Base-by-base conservation (phyloP, 2,329 filamentous ascomycete species). In the Colletotrichum echinochloae region DNA sequence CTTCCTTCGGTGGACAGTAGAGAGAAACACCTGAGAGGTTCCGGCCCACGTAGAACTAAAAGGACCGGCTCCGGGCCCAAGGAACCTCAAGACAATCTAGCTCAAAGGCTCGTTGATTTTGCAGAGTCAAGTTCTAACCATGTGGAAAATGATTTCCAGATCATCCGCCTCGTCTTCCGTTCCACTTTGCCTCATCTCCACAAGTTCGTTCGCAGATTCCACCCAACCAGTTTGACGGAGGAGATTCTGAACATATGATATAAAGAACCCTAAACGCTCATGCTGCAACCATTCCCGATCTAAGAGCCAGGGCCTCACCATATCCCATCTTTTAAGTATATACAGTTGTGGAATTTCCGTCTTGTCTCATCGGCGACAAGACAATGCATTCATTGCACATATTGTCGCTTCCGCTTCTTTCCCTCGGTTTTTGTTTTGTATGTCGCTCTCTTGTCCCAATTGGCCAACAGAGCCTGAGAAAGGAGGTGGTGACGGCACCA, bases 81-180 rank as follows among this genome's bases (percentile, higher is more conserved):
- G 37, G 37, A 18, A 39, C 20, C 3, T 20, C 7, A 35, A 30
- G 51, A 35, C 20, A 20, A 54, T 54, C 23, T 46, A 46, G 46
- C 26, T 37, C 61, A 54, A 35, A 35, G 60, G 9, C 44, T 48
- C 23, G 23, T 35, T 33, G 26, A 33, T 65, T 26, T 48, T 46
- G 61, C 61, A 65, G 54, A 52, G 23, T 52, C 59, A 44, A 37
- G 54, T 65, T 30, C 61, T 30, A 18, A 46, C 54, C 5, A n/a
- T 66, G 54, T 69, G 54, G 62, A 52, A 62, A 65, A 69, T 54
- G 39, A 23, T 52, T 44, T 23, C 23, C 23, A 33, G 41, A 41
- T 23, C 46, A 61, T 33, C 51, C 41, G 41, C 18, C 23, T 37
- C 33, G 23, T n/a, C 44, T 37, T 46, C 33, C 59, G 28, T 51